Conservation (phyloP, 768 basidiomycete genomes). For the Fomitopsis serialis region DNA sequence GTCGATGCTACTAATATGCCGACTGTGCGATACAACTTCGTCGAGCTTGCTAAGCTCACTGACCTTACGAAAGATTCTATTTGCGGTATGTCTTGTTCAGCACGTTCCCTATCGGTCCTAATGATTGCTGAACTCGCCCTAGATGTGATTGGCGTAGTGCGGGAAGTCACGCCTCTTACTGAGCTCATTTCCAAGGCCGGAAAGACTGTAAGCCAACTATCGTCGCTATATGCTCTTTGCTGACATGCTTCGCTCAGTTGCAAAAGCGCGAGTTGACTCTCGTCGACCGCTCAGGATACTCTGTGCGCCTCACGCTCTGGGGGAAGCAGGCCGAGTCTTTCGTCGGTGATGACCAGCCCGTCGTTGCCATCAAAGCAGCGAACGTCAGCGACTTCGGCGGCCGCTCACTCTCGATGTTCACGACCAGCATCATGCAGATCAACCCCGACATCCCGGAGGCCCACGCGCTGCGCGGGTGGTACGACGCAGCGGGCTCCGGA, state of each 20-base stretch:
- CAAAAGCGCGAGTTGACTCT: constrained; percentile 86
- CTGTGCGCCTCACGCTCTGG: constrained; percentile 88
- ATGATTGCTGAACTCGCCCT: neutral
- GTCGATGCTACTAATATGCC: constrained; percentile 74
- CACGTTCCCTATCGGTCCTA: neutral
- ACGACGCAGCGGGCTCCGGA: constrained; percentile 60
- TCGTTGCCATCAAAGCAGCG: constrained; percentile 92
- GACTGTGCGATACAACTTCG: constrained; percentile 79
- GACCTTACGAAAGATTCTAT: constrained; percentile 71
- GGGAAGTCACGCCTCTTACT: constrained; percentile 62
- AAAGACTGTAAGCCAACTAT: constrained; percentile 38
- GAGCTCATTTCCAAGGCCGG: constrained; percentile 75
- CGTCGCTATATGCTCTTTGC: neutral
- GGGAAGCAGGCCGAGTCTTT: constrained; percentile 91
- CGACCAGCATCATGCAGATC: constrained; percentile 73
- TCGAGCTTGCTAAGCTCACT: constrained; percentile 56
- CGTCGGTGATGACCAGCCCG: constrained; percentile 49
- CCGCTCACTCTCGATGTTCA: constrained; percentile 79
- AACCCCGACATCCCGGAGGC: constrained; percentile 93
- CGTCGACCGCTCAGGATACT: constrained; percentile 76
- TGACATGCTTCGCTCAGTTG: constrained; percentile 40
- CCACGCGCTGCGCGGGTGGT: constrained; percentile 88
- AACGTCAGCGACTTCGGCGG: constrained; percentile 92
- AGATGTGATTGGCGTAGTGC: constrained; percentile 90
- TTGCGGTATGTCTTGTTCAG: constrained; percentile 52